A percentile compares a stretch with the other conserved stretches of the same genome.
Conservation (phyloP, 163 green algal species). For the Volvox carteri region DNA sequence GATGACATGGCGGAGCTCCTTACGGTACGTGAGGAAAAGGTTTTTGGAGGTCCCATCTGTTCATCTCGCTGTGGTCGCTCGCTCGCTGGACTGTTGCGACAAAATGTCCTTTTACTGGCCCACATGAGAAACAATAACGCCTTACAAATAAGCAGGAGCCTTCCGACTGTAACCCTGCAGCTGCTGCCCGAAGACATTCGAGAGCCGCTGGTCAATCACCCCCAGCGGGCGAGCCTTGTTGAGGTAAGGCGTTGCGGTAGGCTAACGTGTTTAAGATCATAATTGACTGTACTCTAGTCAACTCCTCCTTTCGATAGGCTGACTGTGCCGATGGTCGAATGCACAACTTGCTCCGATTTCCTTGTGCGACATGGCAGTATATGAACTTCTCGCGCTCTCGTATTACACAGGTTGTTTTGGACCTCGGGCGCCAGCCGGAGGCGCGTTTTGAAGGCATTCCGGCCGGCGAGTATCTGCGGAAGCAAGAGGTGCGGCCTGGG, state of each 20-base stretch:
- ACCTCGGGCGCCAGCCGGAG: slow-evolving; percentile 88
- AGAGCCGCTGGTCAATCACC: slow-evolving; percentile 76
- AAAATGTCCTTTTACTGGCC: neutral
- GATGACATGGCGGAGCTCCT: slow-evolving; percentile 44
- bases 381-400: neutral
- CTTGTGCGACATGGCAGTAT: neutral
- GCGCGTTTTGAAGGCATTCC: slow-evolving; percentile 84
- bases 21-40: slow-evolving; percentile 21
- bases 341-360: neutral
- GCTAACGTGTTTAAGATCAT: too few species aligned
- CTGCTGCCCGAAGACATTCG: slow-evolving; percentile 85
- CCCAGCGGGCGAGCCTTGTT: slow-evolving; percentile 76
- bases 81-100: neutral
- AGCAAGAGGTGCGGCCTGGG: slow-evolving; percentile 77
- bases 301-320: neutral
- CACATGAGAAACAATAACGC: neutral
- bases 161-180: slow-evolving; percentile 54
- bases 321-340: neutral
- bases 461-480: slow-evolving; percentile 85
- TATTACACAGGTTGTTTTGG: slow-evolving; percentile 72
- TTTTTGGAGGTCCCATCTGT: neutral
- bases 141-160: neutral
- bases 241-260: slow-evolving; percentile 66
- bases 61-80: neutral
- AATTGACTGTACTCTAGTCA: too few species aligned